Percentiles rank a stretch among this genome's conserved stretches.
These are phyloP conservation scores for Emericellopsis cladophorae DNA, from an alignment of 2,329 filamentous ascomycete genomes.

Conservation along the genomic window DNA sequence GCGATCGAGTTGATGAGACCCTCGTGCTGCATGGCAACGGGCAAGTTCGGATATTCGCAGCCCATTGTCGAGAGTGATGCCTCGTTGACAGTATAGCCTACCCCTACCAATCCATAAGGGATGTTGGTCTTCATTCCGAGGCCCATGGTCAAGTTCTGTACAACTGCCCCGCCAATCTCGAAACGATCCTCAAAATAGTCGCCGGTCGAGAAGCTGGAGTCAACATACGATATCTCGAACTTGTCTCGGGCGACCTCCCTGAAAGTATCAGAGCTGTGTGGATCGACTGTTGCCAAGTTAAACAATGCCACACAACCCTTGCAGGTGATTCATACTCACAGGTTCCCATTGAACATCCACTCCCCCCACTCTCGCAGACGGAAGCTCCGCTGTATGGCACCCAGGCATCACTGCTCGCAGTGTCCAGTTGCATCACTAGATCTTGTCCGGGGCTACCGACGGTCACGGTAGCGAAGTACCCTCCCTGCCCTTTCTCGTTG, in stretches of 20 bases:
- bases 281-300: conserved; percentile 27
- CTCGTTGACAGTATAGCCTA: conserved; percentile 46
- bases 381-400: conserved; percentile 26
- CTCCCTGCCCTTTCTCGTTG: conserved; percentile 30
- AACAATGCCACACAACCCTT: conserved; percentile 1
- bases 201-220: conserved; percentile 41
- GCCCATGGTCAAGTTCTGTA: conserved; percentile 47
- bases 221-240: conserved; percentile 50
- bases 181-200: conserved; percentile 48
- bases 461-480: conserved; percentile 42
- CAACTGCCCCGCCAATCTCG: conserved; percentile 33
- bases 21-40: conserved; percentile 49
- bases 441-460: conserved; percentile 46
- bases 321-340: conserved; percentile 22
- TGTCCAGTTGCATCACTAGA: conserved; percentile 48
- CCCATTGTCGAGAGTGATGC: conserved; percentile 20
- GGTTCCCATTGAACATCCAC: conserved; percentile 28
- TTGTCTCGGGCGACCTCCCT: conserved; percentile 23
- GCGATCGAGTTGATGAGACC: conserved; percentile 53
- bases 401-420: conserved; percentile 55
- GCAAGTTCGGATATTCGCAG: conserved; percentile 42
- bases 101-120: conserved; percentile 43
- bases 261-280: conserved; percentile 31
- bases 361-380: conserved; percentile 21
- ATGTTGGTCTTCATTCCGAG: conserved; percentile 41